Evolutionary conservation across 495 filamentous ascomycete genomes (phyloP).

Genomic region (Terfezia boudieri): DNA sequence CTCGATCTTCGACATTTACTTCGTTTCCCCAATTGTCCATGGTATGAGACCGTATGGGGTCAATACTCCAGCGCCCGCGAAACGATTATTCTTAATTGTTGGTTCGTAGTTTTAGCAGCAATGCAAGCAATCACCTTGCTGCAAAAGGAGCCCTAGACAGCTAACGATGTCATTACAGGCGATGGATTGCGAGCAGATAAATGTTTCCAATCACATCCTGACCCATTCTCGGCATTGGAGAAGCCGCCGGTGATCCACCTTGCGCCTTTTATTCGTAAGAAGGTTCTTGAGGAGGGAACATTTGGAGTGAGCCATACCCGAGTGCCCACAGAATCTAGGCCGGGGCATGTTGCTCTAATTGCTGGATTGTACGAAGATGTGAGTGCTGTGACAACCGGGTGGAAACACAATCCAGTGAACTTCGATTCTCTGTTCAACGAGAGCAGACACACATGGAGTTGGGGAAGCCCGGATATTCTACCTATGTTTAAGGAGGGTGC

Average conservation of each 20-base stretch:
- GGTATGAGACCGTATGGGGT: conserved; percentile 71
- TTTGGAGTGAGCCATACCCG: conserved; percentile 97
- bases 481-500: conserved; percentile 94
- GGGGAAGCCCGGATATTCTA: conserved; percentile 95
- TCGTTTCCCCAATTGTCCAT: conserved; percentile 89
- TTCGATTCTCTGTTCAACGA: conserved; percentile 98
- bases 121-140: neutral
- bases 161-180: conserved; percentile 26
- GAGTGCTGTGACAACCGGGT: conserved; percentile 88
- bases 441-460: conserved; percentile 93
- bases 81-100: conserved; percentile 81
- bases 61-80: conserved; percentile 48
- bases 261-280: conserved; percentile 85
- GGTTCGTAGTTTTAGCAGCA: conserved; percentile 29
- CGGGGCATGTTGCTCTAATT: conserved; percentile 93
- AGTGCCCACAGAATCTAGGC: conserved; percentile 90
- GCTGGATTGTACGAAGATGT: conserved; percentile 97
- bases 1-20: conserved; percentile 99
- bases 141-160: neutral
- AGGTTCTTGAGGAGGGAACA: conserved; percentile 72
- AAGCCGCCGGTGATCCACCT: conserved; percentile 32
- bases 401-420: conserved; percentile 96
- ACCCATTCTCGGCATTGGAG: conserved; percentile 46
- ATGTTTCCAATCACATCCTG: conserved; percentile 81
- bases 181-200: conserved; percentile 96